Base-by-base conservation (phyloP, 2,329 filamentous ascomycete genomes). In the Lachnellula cervina region DNA sequence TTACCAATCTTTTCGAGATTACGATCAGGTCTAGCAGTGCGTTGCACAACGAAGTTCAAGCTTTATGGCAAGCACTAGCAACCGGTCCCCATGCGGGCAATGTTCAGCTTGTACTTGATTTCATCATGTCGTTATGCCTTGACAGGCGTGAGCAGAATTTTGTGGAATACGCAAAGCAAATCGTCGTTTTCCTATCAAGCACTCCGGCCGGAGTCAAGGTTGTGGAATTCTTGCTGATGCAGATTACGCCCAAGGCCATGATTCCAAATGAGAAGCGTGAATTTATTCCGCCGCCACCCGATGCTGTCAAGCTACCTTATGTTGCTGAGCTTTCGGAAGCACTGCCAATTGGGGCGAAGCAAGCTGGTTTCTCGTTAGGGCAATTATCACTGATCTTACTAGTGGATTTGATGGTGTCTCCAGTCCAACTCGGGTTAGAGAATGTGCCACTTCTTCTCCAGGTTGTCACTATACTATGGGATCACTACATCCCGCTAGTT, bases 71-170 rank as follows among this genome's bases (percentile, higher is more conserved):
- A 73, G 94, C 94, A 3, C 79, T 99, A 46, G 93, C 93, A 0
- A 96, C 92, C 0, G 93, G 94, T 0, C 92, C 92, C 0, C 88
- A 97, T 70, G 89, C 86, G 8, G 93, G 92, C 19, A 99, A 99
- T 66, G 94, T 99, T 11, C 90, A 95, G 54, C 77, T 99, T 35
- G 89, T 97, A 13, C 80, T 99, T 1, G 92, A 97, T 70, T 99
- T 99, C 68, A 94, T 99, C 71, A 97, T 99, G 72, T 86, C 86
- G 28, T 80, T 97, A 4, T 99, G 94, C 64, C 76, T 99, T 11
- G 94, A 99, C 66, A 86, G 93, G 34, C 86, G 93, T 49, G 95
- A 99, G 70, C 94, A 99, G 67, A 97, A 97, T 65, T 99, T 97
- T 71, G 93, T 99, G 54, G 90, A 97, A 64, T 96, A 95, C 68